Evolutionary conservation across 805 yeast species (phyloP).

Genomic region (Pichia scutulata): DNA sequence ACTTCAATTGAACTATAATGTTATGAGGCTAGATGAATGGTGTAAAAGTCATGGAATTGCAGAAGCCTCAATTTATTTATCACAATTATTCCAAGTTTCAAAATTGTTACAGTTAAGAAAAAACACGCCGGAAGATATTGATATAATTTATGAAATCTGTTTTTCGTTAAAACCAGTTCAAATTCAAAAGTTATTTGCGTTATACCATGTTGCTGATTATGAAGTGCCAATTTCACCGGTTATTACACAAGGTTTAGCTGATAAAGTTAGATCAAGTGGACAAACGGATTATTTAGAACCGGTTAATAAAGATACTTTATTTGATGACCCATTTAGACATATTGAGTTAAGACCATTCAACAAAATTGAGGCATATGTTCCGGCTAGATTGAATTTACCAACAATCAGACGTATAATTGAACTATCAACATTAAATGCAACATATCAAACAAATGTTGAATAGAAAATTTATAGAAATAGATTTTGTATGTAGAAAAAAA

Average conservation of each 20-base stretch:
- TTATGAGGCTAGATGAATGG: constrained; percentile 97
- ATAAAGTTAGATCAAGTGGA: constrained; percentile 51
- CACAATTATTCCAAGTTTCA: constrained; percentile 86
- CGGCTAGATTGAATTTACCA: constrained; percentile 89
- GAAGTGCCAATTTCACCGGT: constrained; percentile 86
- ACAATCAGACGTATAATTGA: constrained; percentile 83
- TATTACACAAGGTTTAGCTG: constrained; percentile 74
- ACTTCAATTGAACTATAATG: constrained; percentile 90
- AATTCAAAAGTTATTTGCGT: constrained; percentile 83
- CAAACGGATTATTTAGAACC: constrained; percentile 64
- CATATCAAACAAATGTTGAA: constrained; percentile 44
- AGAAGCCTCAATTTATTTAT: constrained; percentile 77
- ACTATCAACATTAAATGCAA: constrained; percentile 75
- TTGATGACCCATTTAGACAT: constrained; percentile 75
- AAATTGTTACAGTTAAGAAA: constrained; percentile 88
- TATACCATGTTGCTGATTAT: constrained; percentile 87
- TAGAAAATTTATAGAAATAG: neutral
- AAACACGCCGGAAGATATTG: constrained; percentile 81
- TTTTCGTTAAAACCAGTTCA: constrained; percentile 92
- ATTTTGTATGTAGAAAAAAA: neutral
- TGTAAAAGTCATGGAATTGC: constrained; percentile 88
- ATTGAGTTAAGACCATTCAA: constrained; percentile 71
- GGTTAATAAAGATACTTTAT: constrained; percentile 63
- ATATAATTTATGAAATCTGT: constrained; percentile 89
- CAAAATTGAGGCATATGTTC: constrained; percentile 83